Evolutionary conservation across 1,284 basidiomycete genomes (phyloP).

Genomic region (Mycena sp.): DNA sequence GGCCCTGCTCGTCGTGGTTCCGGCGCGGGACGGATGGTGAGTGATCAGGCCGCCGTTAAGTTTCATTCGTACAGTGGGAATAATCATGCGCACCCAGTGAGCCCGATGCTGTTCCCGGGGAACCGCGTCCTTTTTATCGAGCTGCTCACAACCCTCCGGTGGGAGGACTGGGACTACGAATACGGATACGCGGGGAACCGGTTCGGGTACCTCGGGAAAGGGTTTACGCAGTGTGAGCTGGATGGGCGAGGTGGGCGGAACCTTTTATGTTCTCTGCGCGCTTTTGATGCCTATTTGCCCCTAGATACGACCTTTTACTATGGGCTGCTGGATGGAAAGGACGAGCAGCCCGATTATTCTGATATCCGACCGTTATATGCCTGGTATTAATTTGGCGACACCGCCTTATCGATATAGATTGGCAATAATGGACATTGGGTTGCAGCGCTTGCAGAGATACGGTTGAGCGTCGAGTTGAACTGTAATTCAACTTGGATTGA

Average conservation of each 20-base stretch:
- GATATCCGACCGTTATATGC: slow-evolving; percentile 32
- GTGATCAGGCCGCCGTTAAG: neutral
- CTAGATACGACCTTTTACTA: slow-evolving; percentile 37
- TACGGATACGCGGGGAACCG: slow-evolving; percentile 35
- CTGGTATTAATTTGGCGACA: slow-evolving; percentile 23
- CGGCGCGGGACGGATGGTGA: slow-evolving; percentile 24
- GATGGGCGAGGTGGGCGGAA: slow-evolving; percentile 27
- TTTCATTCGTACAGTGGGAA: neutral
- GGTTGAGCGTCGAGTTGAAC: too few relatives aligned
- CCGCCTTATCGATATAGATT: too few relatives aligned
- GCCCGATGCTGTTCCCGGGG: slow-evolving; percentile 35
- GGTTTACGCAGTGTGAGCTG: slow-evolving; percentile 32
- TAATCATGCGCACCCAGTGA: slow-evolving; percentile 9
- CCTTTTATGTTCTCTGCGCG: too few relatives aligned
- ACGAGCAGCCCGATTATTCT: slow-evolving; percentile 37
- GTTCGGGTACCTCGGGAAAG: slow-evolving; percentile 35
- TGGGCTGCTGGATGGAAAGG: slow-evolving; percentile 34
- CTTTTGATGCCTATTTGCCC: too few relatives aligned
- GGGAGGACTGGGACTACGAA: slow-evolving; percentile 38
- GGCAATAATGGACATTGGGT: too few relatives aligned
- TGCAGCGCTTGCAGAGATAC: too few relatives aligned
- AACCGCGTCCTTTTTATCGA: slow-evolving; percentile 36
- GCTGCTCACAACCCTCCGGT: slow-evolving; percentile 33
- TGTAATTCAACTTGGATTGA: neutral
- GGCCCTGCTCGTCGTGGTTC: slow-evolving; percentile 36